Evolutionary conservation across 2,329 filamentous ascomycete species (phyloP).

Genomic region (Pyrenophora tritici-repentis): DNA sequence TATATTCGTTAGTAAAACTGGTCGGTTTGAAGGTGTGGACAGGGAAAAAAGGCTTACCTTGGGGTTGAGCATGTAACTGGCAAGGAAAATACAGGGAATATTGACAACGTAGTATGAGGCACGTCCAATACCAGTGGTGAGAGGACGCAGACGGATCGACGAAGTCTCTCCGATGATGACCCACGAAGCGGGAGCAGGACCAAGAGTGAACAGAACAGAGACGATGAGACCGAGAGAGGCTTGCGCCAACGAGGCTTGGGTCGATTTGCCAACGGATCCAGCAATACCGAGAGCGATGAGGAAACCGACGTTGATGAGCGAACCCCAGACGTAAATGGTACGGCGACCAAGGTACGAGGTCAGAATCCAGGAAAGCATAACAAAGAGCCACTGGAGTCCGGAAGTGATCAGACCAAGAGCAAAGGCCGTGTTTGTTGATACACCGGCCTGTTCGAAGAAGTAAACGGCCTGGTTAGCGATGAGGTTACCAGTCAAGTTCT

Average conservation of each 20-base stretch:
- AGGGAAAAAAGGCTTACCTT: slow-evolving; percentile 48
- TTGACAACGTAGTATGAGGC: slow-evolving; percentile 67
- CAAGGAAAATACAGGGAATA: slow-evolving; percentile 69
- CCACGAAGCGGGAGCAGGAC: slow-evolving; percentile 67
- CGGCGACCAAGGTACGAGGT: slow-evolving; percentile 67
- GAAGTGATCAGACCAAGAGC: slow-evolving; percentile 68
- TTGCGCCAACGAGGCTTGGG: slow-evolving; percentile 57
- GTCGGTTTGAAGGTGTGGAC: slow-evolving; percentile 50
- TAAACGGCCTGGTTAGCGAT: slow-evolving; percentile 67
- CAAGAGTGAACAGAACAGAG: slow-evolving; percentile 67
- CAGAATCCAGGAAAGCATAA: slow-evolving; percentile 70
- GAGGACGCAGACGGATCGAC: slow-evolving; percentile 65
- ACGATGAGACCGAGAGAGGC: slow-evolving; percentile 68
- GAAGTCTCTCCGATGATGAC: slow-evolving; percentile 72
- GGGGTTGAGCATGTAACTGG: slow-evolving; percentile 65
- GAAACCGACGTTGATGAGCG: slow-evolving; percentile 58
- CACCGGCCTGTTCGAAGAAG: slow-evolving; percentile 67
- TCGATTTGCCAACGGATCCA: slow-evolving; percentile 54
- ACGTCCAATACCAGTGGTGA: slow-evolving; percentile 70
- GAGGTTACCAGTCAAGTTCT: slow-evolving; percentile 66
- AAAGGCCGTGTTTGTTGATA: slow-evolving; percentile 61
- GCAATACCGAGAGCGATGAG: slow-evolving; percentile 65
- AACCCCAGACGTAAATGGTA: slow-evolving; percentile 67
- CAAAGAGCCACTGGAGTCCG: slow-evolving; percentile 64
- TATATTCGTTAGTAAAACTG: slow-evolving; percentile 55